Evolutionary conservation across 2,329 filamentous ascomycete genomes (phyloP), one percentile per base, ranked within the genome.

Genomic region (Xylaria arbuscula): DNA sequence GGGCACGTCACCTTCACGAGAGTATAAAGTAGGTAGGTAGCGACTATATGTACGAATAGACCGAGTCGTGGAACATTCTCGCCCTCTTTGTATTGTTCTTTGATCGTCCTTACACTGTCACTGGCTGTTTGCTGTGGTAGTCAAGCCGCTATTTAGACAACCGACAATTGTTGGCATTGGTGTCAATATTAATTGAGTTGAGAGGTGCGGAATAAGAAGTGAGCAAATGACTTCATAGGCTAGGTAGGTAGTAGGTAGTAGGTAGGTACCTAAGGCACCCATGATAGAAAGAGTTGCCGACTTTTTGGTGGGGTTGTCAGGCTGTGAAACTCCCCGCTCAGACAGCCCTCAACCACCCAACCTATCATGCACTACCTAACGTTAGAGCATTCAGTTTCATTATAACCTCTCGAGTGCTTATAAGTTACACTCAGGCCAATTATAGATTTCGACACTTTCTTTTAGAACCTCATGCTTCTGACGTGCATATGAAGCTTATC

Each of bases 231-330:
- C 54, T 64, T 58, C 62, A 64, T 64, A 64, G 28, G 17, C 13
- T 50, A 2, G 15, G 40, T 40, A 40, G 38, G 38, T n/a, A n/a
- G n/a, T n/a, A n/a, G n/a, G n/a, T n/a, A n/a, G n/a, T n/a, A 47
- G 45, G 45, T 22, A 47, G n/a, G 45, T 47, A 40, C 36, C 36
- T 40, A 40, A 9, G 9, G 36, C 36, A 40, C 36, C 8, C 2
- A 13, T 40, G 36, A 40, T 13, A 28, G 28, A 28, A 40, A 42
- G 40, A 11, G 9, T 24, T 50, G 22, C 10, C 6, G 2, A 24
- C 19, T 63, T 28, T 38, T 64, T 67, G 54, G 64, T 38, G 64
- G 64, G 64, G 64, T 66, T 62, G 54, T 40, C 19, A 47, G 17
- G 28, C 47, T 55, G 32, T 51, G 22, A 6, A 34, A 34, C 40